Base-by-base conservation (phyloP, 768 basidiomycete genomes). In the Daedaleopsis nitida region DNA sequence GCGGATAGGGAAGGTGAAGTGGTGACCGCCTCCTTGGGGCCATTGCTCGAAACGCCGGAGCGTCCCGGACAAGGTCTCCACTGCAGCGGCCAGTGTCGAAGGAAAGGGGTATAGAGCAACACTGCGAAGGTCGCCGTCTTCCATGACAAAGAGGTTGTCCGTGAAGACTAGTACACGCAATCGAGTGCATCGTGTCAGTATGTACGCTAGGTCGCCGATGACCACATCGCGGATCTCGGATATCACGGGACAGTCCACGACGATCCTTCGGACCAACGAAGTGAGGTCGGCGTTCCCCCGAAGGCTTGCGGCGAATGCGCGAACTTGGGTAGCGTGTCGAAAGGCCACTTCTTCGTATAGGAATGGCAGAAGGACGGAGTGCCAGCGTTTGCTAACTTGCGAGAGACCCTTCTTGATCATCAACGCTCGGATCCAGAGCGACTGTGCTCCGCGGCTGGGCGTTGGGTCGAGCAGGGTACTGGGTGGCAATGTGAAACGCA, bases 321-420 rank as follows among this genome's bases (percentile, higher is more conserved):
- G 35, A n/a, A 50, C 47, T 21, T 57, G 56, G 11, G 23, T 24
- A 16, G 56, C 35, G n/a, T 49, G 21, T 16, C 56, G 34, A 19
- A 57, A 39, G 38, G 56, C 38, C 19, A 57, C 48, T 5, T 57
- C 56, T 42, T 57, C 56, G 38, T 57, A 57, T 6, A 57, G 12
- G 21, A 50, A 39, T 11, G 48, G 13, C 13, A 50, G 47, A 14
- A 37, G 45, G 14, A 39, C 34, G 35, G 47, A 23, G 27, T 50
- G 37, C 56, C 56, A 57, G 2, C 43, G 47, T n/a, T 35, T 21
- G 47, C 56, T 38, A 35, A 57, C 56, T 39, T 27, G n/a, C 11
- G 27, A 13, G 10, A 57, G 38, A 14, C 16, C 11, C 8, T 24
- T 23, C 16, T 55, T 55, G 23, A 21, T 10, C 6, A 12, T 5